Conservation (phyloP, 2,329 filamentous ascomycete genomes). For the Botrytis paeoniae region DNA sequence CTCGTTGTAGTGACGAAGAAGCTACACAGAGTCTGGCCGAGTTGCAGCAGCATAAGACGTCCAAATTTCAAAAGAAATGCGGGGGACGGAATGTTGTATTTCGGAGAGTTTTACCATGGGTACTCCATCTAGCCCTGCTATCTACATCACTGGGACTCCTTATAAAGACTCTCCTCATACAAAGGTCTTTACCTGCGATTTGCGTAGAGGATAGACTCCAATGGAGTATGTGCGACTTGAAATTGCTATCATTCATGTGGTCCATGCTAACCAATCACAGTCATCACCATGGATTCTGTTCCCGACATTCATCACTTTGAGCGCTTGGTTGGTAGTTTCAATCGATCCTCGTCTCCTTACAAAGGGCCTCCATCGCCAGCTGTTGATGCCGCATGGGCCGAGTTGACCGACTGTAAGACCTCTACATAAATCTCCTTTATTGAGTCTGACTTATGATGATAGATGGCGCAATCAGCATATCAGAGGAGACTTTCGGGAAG, state of each 20-base stretch:
- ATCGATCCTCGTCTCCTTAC: slow-evolving; percentile 16
- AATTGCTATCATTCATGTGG: neutral
- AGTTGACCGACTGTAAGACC: slow-evolving; percentile 8
- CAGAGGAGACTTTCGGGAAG: slow-evolving; percentile 12
- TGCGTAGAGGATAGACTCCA: slow-evolving; percentile 12
- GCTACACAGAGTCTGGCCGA: neutral
- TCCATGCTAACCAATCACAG: neutral
- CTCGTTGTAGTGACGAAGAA: neutral
- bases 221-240: slow-evolving; percentile 13
- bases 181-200: slow-evolving; percentile 8
- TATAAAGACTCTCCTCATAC: neutral
- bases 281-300: slow-evolving; percentile 4
- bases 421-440: neutral
- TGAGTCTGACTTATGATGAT: neutral
- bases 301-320: slow-evolving; percentile 6
- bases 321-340: slow-evolving; percentile 13
- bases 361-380: slow-evolving; percentile 18
- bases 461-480: slow-evolving; percentile 15
- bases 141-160: slow-evolving; percentile 5
- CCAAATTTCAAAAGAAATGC: neutral
- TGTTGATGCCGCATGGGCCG: slow-evolving; percentile 14
- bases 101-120: neutral
- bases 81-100: neutral
- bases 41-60: neutral
- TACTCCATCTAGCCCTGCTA: neutral